These are phyloP conservation scores for Prunus persica DNA, from an alignment of 306 rosid genomes.

Conservation along the genomic window Prunus_persica_NCBIv2 NC_034009.1:39458501-39459000, in stretches of 20 bases:
- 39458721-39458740: slow-evolving; percentile 83
- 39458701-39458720: slow-evolving; percentile 63
- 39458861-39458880: too few relatives aligned
- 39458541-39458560: slow-evolving; percentile 83
- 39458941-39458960: neutral
- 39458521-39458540: slow-evolving; percentile 57
- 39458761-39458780: slow-evolving; percentile 60
- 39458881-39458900: too few relatives aligned
- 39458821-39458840: neutral
- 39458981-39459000: neutral
- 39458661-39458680: slow-evolving; percentile 70
- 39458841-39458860: too few relatives aligned
- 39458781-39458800: slow-evolving; percentile 55
- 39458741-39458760: slow-evolving; percentile 64
- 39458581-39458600: slow-evolving; percentile 44
- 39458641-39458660: slow-evolving; percentile 80
- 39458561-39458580: slow-evolving; percentile 33
- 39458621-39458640: slow-evolving; percentile 57
- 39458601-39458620: slow-evolving; percentile 83
- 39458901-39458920: too few relatives aligned
- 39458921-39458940: too few relatives aligned
- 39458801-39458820: slow-evolving; percentile 42
- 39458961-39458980: neutral
- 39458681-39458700: slow-evolving; percentile 81
- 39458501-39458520: slow-evolving; percentile 61